Conservation (phyloP, 2,329 filamentous ascomycete species). For the Beauveria medogensis region DNA sequence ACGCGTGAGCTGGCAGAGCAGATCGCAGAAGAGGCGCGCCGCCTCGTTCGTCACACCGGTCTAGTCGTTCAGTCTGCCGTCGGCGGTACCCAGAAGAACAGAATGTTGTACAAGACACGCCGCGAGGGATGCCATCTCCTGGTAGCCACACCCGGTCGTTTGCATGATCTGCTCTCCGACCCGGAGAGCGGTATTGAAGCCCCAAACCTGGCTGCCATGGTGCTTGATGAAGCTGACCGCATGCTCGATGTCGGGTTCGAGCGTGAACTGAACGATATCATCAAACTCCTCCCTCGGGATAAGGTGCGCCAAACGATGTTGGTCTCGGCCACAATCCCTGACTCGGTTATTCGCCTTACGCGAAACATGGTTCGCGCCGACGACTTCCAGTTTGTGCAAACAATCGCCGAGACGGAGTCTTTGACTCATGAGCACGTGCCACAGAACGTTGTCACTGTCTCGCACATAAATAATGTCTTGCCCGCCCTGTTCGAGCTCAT, state of each 20-base stretch:
- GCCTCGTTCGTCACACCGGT: constrained; percentile 56
- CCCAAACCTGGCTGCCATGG: constrained; percentile 80
- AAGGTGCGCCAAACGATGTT: constrained; percentile 82
- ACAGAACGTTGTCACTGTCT: constrained; percentile 63
- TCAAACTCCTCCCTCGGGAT: constrained; percentile 53
- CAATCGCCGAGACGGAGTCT: constrained; percentile 71
- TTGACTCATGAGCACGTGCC: constrained; percentile 81
- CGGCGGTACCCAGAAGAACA: constrained; percentile 73
- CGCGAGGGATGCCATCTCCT: constrained; percentile 77
- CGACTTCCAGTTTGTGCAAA: constrained; percentile 83
- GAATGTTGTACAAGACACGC: constrained; percentile 60
- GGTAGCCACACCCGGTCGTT: constrained; percentile 81
- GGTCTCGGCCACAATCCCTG: constrained; percentile 89
- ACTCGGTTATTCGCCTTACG: constrained; percentile 73
- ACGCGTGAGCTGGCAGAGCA: constrained; percentile 77
- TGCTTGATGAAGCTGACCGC: constrained; percentile 94
- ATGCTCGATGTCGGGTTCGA: constrained; percentile 94
- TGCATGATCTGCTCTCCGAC: constrained; percentile 74
- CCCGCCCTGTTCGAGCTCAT: constrained; percentile 73
- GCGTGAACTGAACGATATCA: constrained; percentile 54
- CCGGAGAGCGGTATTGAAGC: constrained; percentile 53
- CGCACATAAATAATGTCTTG: constrained; percentile 65
- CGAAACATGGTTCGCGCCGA: constrained; percentile 66
- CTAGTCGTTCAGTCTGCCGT: constrained; percentile 71
- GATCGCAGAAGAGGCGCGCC: constrained; percentile 70